phyloP scores from a whole-genome alignment of 2,329 filamentous ascomycete genomes.

The Pseudogymnoascus sp. region DNA sequence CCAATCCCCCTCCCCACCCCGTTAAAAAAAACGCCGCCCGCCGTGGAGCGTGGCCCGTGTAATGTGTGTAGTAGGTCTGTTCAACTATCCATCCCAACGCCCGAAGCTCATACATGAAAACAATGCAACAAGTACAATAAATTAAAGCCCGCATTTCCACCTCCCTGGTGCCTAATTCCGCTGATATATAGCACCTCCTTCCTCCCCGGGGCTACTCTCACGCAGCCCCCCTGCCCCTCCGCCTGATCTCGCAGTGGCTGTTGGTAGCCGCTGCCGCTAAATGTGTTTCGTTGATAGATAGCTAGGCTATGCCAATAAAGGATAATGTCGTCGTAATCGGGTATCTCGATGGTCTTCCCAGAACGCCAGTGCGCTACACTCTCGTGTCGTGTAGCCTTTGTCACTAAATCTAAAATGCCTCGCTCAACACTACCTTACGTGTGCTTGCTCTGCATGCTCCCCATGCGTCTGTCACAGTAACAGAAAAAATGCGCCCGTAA shows the following conservation, averaged over 20 bases:
- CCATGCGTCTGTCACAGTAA: not conserved
- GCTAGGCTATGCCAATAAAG: not conserved
- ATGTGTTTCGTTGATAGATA: not conserved
- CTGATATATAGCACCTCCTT: not conserved
- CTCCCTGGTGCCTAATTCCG: not conserved
- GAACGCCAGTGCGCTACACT: not conserved
- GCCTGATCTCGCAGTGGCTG: not conserved
- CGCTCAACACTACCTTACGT: not conserved
- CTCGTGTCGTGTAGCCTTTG: not conserved
- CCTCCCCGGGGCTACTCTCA: not conserved
- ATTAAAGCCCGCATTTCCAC: not conserved
- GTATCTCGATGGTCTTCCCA: slow-evolving; percentile 3
- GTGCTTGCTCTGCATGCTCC: not conserved
- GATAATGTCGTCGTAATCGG: slow-evolving; percentile 1
- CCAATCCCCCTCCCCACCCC: not conserved
- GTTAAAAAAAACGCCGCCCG: not conserved
- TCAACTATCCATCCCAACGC: slow-evolving; percentile 4
- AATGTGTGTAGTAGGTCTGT: not conserved
- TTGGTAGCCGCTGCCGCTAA: not conserved
- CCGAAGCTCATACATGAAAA: not conserved
- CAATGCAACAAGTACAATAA: not conserved
- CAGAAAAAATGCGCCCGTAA: not conserved
- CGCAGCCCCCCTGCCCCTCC: not conserved
- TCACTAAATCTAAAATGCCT: slow-evolving; percentile 2
- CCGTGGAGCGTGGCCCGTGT: not conserved